Evolutionary conservation across 176 grass and related monocot species (phyloP), one percentile per base, ranked within the genome.

Genomic region (Avena insularis): DNA sequence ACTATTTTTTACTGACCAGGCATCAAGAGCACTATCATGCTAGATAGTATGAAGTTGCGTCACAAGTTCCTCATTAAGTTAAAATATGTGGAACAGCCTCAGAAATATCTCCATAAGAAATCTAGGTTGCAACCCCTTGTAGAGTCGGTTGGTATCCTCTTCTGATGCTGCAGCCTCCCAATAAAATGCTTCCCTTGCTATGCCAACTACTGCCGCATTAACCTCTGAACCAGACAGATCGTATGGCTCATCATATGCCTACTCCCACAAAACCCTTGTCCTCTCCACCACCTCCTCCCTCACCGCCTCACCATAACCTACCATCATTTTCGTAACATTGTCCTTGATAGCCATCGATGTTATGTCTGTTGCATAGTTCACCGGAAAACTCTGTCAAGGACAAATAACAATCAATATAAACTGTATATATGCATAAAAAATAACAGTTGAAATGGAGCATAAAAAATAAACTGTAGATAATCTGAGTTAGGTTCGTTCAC

Each of bases 91-190:
- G n/a, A 54, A 56, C 70, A 79, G 75, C 36, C 63, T 91, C 12
- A 3, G 25, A 63, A 57, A 87, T 90, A 98, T 93, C 92, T 98
- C 90, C 92, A 98, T 90, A 49, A 95, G 50, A 77, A 92, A 98
- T 47, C 96, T 95, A 19, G 93, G 91, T 56, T 95, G 93, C 86
- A 98, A 50, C 46, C 73, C 89, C 80, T 92, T 98, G 62, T 98
- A 95, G 29, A 86, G 47, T 25, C 90, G 82, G 82, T 98, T 95
- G 82, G 82, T 65, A 49, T 95, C 90, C 38, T 84, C 90, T 66
- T 82, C 84, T 4, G 79, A 88, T 82, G 68, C 82, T 49, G 71
- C 55, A 35, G 86, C 60, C 33, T 86, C 88, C 96, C 96, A 98
- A 29, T 91, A 84, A 72, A 95, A 91, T 78, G 86, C 89, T 55